Percentiles rank a stretch among this genome's conserved stretches.
phyloP scores from a whole-genome alignment of 768 basidiomycete genomes.

The Amanita phalloides region DNA sequence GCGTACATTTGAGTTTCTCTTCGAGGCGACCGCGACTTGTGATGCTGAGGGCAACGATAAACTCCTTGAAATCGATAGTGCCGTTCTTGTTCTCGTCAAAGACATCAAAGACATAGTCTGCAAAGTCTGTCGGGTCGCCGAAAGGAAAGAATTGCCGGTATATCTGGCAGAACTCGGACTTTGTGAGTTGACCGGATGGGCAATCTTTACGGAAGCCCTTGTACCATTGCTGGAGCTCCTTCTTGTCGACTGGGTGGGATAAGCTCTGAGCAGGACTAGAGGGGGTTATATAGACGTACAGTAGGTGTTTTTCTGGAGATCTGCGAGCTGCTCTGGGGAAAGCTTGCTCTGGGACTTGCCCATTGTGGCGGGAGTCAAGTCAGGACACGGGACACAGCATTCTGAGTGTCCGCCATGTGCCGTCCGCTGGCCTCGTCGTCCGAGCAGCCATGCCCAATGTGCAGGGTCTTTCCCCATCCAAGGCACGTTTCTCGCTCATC shows the following conservation, averaged over 20 bases:
- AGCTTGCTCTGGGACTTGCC: constrained; percentile 97
- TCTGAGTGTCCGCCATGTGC: constrained; percentile 45
- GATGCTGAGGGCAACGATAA: constrained; percentile 94
- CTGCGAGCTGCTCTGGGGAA: constrained; percentile 84
- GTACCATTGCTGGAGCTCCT: constrained; percentile 97
- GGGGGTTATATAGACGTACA: constrained; percentile 40
- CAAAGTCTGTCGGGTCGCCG: constrained; percentile 93
- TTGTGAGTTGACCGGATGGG: constrained; percentile 93
- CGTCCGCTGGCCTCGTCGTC: constrained; percentile 60
- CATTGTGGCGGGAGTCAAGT: constrained; percentile 37
- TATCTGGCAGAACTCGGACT: constrained; percentile 90
- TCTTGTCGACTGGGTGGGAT: constrained; percentile 74
- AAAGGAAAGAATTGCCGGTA: constrained; percentile 99
- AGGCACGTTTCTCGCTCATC: constrained; percentile 28
- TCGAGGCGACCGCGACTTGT: constrained; percentile 90
- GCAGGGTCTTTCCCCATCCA: constrained; percentile 66
- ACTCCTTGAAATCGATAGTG: constrained; percentile 98
- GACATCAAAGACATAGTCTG: constrained; percentile 98
- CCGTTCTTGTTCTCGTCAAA: constrained; percentile 93
- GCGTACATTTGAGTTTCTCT: constrained; percentile 95
- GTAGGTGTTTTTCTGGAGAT: constrained; percentile 97
- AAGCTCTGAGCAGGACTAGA: background rate
- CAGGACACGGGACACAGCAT: constrained; percentile 6
- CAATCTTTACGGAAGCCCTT: constrained; percentile 99
- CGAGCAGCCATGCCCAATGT: constrained; percentile 75